Percentiles rank a stretch among this genome's conserved stretches.
Evolutionary conservation across 306 rosid species (phyloP).

Genomic region (Arachis hypogaea): DNA sequence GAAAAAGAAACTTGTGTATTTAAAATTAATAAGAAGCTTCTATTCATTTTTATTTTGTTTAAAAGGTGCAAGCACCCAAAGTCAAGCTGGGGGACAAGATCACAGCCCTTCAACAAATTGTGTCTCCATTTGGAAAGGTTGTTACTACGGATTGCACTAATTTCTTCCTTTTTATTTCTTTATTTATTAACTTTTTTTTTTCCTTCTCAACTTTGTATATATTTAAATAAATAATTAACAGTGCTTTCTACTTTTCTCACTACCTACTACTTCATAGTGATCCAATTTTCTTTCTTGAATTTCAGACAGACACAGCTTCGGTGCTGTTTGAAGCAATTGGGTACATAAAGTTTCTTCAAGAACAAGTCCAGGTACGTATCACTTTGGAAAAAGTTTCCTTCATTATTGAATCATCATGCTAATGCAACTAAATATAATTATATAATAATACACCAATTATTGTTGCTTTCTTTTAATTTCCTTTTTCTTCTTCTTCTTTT

Average conservation of each 20-base stretch:
- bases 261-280: conserved; percentile 30
- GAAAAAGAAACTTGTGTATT: conserved; percentile 20
- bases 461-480: neutral
- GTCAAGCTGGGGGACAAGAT: conserved; percentile 87
- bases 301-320: conserved; percentile 96
- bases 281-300: conserved; percentile 8
- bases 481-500: neutral
- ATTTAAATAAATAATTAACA: conserved; percentile 13
- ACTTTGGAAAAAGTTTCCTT: conserved; percentile 26
- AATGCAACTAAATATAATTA: neutral
- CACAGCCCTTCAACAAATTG: conserved; percentile 95
- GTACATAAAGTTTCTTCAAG: conserved; percentile 85
- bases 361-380: conserved; percentile 76
- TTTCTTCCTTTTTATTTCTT: neutral
- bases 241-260: conserved; percentile 48
- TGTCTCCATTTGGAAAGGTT: conserved; percentile 99
- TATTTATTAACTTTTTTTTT: neutral
- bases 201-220: conserved; percentile 4
- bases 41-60: conserved; percentile 19
- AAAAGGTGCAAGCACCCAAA: conserved; percentile 84
- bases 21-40: conserved; percentile 36
- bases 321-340: conserved; percentile 90
- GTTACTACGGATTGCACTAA: conserved; percentile 49
- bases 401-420: conserved; percentile 11
- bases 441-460: conserved; percentile 21